Conservation (phyloP, 768 basidiomycete genomes). For the Tephrocybe rancida region DNA sequence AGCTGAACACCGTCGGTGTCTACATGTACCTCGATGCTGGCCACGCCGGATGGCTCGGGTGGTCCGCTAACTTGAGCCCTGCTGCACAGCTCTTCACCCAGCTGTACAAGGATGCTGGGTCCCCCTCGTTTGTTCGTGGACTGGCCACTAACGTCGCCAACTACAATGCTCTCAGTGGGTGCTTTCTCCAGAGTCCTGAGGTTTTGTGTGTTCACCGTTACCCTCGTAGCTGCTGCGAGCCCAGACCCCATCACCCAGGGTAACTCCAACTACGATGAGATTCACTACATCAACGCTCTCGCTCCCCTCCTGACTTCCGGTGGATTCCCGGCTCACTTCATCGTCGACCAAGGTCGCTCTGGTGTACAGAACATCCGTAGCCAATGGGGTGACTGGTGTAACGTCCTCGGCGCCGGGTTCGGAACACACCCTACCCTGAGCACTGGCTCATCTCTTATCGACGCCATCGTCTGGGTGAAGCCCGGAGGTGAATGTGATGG, state of each 20-base stretch:
- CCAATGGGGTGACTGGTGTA: slow-evolving; percentile 71
- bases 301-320: slow-evolving; percentile 41
- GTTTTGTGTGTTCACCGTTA: slow-evolving; percentile 23
- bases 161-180: slow-evolving; percentile 42
- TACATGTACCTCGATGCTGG: slow-evolving; percentile 67
- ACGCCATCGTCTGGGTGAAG: slow-evolving; percentile 69
- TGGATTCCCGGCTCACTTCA: slow-evolving; percentile 63
- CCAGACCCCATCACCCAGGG: slow-evolving; percentile 66
- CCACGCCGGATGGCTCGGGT: slow-evolving; percentile 69
- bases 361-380: slow-evolving; percentile 65
- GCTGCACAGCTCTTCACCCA: slow-evolving; percentile 57
- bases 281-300: slow-evolving; percentile 60
- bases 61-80: slow-evolving; percentile 63
- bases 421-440: slow-evolving; percentile 58
- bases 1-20: slow-evolving; percentile 56
- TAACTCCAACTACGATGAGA: slow-evolving; percentile 63
- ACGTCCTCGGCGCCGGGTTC: slow-evolving; percentile 65
- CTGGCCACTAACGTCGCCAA: slow-evolving; percentile 61
- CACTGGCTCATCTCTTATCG: slow-evolving; percentile 56
- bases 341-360: slow-evolving; percentile 68
- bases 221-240: slow-evolving; percentile 38
- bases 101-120: slow-evolving; percentile 52
- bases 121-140: slow-evolving; percentile 60
- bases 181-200: not conserved
- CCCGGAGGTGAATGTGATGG: slow-evolving; percentile 71